Evolutionary conservation across 257 asterid genomes (phyloP), one percentile per base, ranked within the genome.

Genomic region (Linaria vulgaris): DNA sequence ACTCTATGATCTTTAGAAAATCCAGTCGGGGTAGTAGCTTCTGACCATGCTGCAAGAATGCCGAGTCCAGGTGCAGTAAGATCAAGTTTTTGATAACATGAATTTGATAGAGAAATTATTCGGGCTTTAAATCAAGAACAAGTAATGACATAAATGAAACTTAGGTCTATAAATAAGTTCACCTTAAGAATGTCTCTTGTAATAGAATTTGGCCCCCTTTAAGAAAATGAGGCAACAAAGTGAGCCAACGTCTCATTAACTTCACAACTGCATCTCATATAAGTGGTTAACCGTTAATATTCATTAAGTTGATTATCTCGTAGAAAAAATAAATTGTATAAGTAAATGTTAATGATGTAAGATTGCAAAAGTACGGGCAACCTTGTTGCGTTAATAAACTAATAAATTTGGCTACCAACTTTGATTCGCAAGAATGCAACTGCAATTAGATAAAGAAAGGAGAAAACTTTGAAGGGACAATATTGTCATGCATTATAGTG

Each of bases 21-120:
- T 67, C 82, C 88, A 0, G 85, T 80, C 17, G 82, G 72, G 0
- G 76, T 72, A 0, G 80, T 72, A 1, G 74, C 82, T 46, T 63
- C 86, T 0, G 95, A 79, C 94, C 95, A 87, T 9, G 92, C 92
- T 16, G 94, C 95, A 20, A 87, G 72, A 39, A 87, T 87, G 76
- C 84, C 83, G 37, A 80, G 86, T 56, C 94, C 92, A 0, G 87
- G 94, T 14, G 95, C 95, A 34, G 77, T 79, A 30, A 87, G 47
- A 74, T 87, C 95, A 19, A 90, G 94, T 92, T 87, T 50, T 31
- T 8, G 16, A 43, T 20, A 21, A 43, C 41, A 20, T 6, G 3
- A 17, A 20, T 27, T 27, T 27, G 27, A 30, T 8, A 15, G 12
- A 48, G 6, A 11, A 47, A 45, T 48, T 58, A 19, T 10, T 12